Percentiles rank a stretch among this genome's conserved stretches.
Evolutionary conservation across 371 early-diverging fungal genomes (phyloP).

Genomic region (Fennellomyces sp.): DNA sequence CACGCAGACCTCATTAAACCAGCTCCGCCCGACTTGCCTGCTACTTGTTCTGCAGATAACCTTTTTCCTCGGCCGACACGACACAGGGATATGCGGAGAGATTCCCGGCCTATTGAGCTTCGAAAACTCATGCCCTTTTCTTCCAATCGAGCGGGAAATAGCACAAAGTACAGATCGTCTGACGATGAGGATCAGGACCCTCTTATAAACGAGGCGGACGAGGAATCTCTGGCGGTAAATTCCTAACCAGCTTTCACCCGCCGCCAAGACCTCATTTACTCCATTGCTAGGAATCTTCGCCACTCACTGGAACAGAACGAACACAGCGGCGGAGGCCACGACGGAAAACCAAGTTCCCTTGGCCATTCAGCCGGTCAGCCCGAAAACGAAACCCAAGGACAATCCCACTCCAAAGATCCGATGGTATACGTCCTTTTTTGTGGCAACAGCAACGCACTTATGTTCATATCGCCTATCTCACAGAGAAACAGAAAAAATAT

Average conservation of each 20-base stretch:
- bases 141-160: conserved; percentile 21
- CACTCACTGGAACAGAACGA: conserved; percentile 1
- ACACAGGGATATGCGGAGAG: conserved; percentile 26
- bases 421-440: conserved; percentile 27
- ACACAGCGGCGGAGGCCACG: conserved; percentile 4
- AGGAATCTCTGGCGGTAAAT: conserved; percentile 43
- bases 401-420: conserved; percentile 30
- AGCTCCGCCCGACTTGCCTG: neutral
- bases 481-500: conserved; percentile 64
- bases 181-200: conserved; percentile 57
- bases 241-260: neutral
- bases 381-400: conserved; percentile 32
- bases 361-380: conserved; percentile 19
- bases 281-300: conserved; percentile 9
- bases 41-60: neutral
- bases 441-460: no score
- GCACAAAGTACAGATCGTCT: conserved; percentile 38
- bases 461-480: neutral
- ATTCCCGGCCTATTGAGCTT: conserved; percentile 44
- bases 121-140: conserved; percentile 46
- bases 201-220: conserved; percentile 50
- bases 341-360: conserved; percentile 10
- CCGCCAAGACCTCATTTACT: neutral
- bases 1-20: no score
- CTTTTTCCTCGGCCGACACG: neutral